These are phyloP conservation scores for Phyllosticta citriasiana DNA, from an alignment of 2,329 filamentous ascomycete genomes.

Conservation along the genomic window DNA sequence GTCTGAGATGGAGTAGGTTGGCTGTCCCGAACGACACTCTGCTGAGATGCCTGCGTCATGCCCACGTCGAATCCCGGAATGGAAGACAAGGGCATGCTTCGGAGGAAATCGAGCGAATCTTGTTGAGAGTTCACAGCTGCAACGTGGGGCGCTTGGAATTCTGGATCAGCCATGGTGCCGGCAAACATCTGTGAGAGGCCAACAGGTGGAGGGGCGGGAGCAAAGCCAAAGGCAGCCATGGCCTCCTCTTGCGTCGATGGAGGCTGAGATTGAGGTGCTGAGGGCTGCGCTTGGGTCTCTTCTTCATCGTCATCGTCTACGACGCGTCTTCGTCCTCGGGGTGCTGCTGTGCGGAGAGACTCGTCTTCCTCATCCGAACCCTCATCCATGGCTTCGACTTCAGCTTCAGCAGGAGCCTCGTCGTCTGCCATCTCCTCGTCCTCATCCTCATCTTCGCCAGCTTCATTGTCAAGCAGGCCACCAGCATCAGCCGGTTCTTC, in stretches of 20 bases:
- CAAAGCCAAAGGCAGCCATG: constrained; percentile 32
- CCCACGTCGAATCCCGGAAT: constrained; percentile 47
- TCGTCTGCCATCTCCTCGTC: constrained; percentile 18
- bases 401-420: constrained; percentile 23
- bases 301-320: constrained; percentile 23
- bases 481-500: constrained; percentile 23
- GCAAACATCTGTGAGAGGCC: constrained; percentile 86
- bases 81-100: constrained; percentile 42
- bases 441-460: constrained; percentile 24
- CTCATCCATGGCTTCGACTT: background rate
- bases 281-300: constrained; percentile 8
- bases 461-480: constrained; percentile 31
- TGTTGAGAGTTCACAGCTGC: constrained; percentile 28
- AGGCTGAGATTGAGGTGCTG: constrained; percentile 9
- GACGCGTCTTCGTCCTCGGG: constrained; percentile 1
- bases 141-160: constrained; percentile 28
- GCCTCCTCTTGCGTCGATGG: constrained; percentile 18
- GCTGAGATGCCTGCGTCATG: constrained; percentile 51
- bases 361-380: background rate
- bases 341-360: background rate
- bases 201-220: constrained; percentile 36
- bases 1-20: constrained; percentile 33
- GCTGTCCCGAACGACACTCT: constrained; percentile 46
- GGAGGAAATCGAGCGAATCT: constrained; percentile 42
- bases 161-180: constrained; percentile 67